Evolutionary conservation across 371 early-diverging fungal species (phyloP).

Genomic region (Gilbertella persicaria): DNA sequence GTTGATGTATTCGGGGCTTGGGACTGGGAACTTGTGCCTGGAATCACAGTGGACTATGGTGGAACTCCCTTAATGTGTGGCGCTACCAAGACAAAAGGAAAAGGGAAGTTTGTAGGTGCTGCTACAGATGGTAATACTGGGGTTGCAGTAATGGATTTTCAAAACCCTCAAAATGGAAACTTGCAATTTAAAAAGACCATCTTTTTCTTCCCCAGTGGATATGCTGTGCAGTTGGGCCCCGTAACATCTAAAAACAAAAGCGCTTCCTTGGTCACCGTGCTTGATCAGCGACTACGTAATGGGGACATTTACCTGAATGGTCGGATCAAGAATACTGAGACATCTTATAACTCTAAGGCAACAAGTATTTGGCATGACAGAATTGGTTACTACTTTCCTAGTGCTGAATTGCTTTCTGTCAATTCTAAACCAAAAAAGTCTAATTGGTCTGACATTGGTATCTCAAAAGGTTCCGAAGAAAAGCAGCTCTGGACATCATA

Average conservation of each 20-base stretch:
- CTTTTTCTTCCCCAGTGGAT: conserved; percentile 31
- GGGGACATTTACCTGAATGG: conserved; percentile 25
- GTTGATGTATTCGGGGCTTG: conserved; percentile 31
- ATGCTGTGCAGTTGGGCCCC: conserved; percentile 30
- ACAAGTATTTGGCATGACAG: conserved; percentile 29
- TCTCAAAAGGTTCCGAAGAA: conserved; percentile 16
- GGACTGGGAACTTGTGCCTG: conserved; percentile 37
- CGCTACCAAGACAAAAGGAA: conserved; percentile 12
- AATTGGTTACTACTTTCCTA: conserved; percentile 31
- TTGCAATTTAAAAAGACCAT: conserved; percentile 30
- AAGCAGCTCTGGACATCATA: conserved; percentile 23
- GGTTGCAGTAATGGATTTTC: conserved; percentile 28
- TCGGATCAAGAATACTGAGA: conserved; percentile 1
- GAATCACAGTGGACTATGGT: conserved; percentile 25
- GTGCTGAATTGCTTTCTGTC: conserved; percentile 9
- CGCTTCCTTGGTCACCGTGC: conserved; percentile 23
- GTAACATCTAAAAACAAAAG: conserved; percentile 12
- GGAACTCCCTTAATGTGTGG: conserved; percentile 20
- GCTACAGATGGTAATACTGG: conserved; percentile 28
- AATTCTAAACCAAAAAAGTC: conserved; percentile 11
- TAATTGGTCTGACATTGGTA: conserved; percentile 31
- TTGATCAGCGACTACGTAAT: conserved; percentile 31
- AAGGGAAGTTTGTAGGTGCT: conserved; percentile 26
- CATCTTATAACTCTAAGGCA: neutral
- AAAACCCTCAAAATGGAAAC: conserved; percentile 24